Evolutionary conservation across 768 basidiomycete genomes (phyloP).

Genomic region (Rhodotorula toruloides): DNA sequence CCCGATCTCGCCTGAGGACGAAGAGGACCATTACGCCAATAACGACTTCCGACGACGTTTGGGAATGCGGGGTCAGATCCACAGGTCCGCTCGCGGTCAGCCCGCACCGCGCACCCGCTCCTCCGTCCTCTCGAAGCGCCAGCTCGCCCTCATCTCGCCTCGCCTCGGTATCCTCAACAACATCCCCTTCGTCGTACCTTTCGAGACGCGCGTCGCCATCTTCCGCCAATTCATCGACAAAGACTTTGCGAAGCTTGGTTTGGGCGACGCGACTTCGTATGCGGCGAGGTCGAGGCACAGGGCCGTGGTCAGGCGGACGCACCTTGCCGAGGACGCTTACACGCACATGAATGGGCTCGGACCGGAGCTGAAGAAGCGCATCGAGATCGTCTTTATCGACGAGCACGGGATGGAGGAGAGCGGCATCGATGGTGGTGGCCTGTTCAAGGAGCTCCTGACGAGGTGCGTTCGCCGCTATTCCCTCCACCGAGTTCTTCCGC

Average conservation of each 20-base stretch:
- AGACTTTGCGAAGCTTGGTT: slow-evolving; percentile 51
- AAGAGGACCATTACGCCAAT: slow-evolving; percentile 35
- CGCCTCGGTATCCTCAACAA: slow-evolving; percentile 87
- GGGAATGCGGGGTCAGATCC: not conserved
- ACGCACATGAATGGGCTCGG: slow-evolving; percentile 64
- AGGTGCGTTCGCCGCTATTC: slow-evolving; percentile 44
- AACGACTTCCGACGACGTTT: slow-evolving; percentile 11
- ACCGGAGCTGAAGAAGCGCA: slow-evolving; percentile 68
- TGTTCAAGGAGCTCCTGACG: slow-evolving; percentile 97
- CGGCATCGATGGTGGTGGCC: slow-evolving; percentile 92
- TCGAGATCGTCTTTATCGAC: slow-evolving; percentile 89
- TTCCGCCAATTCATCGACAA: slow-evolving; percentile 75
- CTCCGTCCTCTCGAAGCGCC: slow-evolving; percentile 57
- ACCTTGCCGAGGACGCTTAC: slow-evolving; percentile 85
- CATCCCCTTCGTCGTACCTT: slow-evolving; percentile 91
- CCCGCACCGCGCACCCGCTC: slow-evolving; percentile 30
- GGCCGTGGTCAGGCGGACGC: slow-evolving; percentile 60
- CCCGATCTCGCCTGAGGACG: slow-evolving; percentile 34
- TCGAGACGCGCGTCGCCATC: slow-evolving; percentile 80
- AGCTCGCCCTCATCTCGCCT: slow-evolving; percentile 69
- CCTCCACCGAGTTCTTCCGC: not conserved
- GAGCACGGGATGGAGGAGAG: slow-evolving; percentile 54
- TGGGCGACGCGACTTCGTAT: slow-evolving; percentile 31
- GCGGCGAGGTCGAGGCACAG: slow-evolving; percentile 48
- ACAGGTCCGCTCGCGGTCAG: not conserved